Percentiles rank a stretch among this genome's conserved stretches.
phyloP scores from a whole-genome alignment of 306 rosid species.

The Cercis canadensis region DNA sequence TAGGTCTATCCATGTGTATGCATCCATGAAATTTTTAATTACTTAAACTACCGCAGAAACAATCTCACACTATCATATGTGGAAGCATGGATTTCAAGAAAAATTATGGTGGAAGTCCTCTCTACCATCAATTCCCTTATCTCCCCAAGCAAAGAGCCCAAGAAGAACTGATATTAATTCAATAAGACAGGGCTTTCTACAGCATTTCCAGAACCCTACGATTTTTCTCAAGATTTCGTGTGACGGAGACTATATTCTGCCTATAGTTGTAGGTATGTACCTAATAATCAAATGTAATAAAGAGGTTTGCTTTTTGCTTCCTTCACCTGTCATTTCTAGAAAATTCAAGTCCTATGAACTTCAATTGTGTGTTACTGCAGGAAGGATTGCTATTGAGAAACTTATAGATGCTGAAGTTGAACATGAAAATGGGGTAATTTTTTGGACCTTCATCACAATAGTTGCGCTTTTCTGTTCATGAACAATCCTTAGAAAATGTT shows the following conservation, averaged over 20 bases:
- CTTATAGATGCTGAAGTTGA: constrained; percentile 63
- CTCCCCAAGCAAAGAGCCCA: constrained; percentile 36
- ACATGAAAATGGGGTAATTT: constrained; percentile 64
- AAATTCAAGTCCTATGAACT: constrained; percentile 12
- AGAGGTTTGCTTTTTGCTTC: neutral
- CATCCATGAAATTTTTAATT: constrained; percentile 51
- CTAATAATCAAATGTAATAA: neutral
- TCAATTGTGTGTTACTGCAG: constrained; percentile 52
- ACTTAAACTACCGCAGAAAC: constrained; percentile 81
- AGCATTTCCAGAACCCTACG: constrained; percentile 83
- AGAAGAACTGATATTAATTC: constrained; percentile 44
- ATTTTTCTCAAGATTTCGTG: constrained; percentile 94
- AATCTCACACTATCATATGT: constrained; percentile 69
- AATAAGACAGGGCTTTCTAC: constrained; percentile 59
- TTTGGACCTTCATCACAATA: neutral
- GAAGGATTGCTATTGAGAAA: constrained; percentile 79
- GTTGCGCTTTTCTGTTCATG: constrained; percentile 1
- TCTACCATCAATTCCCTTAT: constrained; percentile 43
- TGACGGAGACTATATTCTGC: constrained; percentile 87
- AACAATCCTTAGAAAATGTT: constrained; percentile 18
- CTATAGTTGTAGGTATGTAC: constrained; percentile 87
- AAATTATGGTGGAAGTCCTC: constrained; percentile 56
- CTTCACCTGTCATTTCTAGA: constrained; percentile 24
- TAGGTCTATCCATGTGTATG: constrained; percentile 54
- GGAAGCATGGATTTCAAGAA: constrained; percentile 63